Evolutionary conservation across 1,139 yeast genomes (phyloP).

Genomic region (Kodamaea sp.): DNA sequence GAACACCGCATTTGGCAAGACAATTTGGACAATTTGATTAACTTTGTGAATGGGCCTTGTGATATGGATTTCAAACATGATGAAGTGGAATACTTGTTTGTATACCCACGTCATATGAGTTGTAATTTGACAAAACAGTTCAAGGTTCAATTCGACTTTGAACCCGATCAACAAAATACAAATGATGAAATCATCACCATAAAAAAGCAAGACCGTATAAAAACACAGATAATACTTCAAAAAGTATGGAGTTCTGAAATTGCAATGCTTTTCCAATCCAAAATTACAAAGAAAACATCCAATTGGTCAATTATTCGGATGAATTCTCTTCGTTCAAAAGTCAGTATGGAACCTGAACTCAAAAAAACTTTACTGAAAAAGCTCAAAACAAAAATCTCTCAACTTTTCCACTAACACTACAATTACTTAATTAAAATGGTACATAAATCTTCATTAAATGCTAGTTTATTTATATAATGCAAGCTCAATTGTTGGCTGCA

Average conservation of each 20-base stretch:
- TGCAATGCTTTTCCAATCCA: constrained; percentile 12
- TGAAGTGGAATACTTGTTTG: constrained; percentile 6
- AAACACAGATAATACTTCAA: constrained; percentile 16
- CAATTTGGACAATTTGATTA: constrained; percentile 29
- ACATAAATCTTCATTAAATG: not conserved
- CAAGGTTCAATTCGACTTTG: constrained; percentile 10
- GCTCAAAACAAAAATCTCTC: too few relatives aligned
- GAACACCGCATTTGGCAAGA: constrained; percentile 45
- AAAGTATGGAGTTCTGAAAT: constrained; percentile 20
- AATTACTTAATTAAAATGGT: not conserved
- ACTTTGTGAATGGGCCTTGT: constrained; percentile 42
- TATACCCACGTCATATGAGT: constrained; percentile 14
- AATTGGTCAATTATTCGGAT: constrained; percentile 13
- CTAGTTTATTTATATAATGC: not conserved
- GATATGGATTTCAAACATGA: constrained; percentile 28
- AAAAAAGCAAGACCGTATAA: constrained; percentile 13
- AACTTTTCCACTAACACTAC: too few relatives aligned
- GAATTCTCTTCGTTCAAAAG: not conserved
- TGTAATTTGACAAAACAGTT: constrained; percentile 12
- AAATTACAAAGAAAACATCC: constrained; percentile 3
- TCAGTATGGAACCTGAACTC: too few relatives aligned
- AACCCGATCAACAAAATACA: constrained; percentile 2
- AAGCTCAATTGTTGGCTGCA: constrained; percentile 23
- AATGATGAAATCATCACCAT: constrained; percentile 1
- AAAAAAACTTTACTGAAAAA: too few relatives aligned